A percentile compares a stretch with the other conserved stretches of the same genome.
Conservation (phyloP, 371 early-diverging fungal genomes). For the Coemansia sp. region DNA sequence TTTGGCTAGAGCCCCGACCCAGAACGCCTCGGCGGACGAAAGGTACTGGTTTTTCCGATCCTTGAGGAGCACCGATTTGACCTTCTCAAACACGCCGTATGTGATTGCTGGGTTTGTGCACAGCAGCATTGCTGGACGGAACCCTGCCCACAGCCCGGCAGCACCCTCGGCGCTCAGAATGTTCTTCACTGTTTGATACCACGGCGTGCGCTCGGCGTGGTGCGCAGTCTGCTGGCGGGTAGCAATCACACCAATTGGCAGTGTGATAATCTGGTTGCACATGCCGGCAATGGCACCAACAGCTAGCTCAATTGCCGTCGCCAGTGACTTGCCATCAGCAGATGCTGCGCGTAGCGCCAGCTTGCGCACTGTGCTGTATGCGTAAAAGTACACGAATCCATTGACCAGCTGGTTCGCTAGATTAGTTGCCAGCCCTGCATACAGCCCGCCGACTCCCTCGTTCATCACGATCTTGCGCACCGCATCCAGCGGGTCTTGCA, state of each 20-base stretch:
- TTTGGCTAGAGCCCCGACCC: slow-evolving; percentile 89
- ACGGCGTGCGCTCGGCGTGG: slow-evolving; percentile 56
- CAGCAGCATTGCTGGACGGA: slow-evolving; percentile 87
- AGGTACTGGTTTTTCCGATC: slow-evolving; percentile 53
- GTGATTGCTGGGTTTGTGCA: slow-evolving; percentile 97
- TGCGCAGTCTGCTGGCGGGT: slow-evolving; percentile 85
- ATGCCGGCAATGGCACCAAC: slow-evolving; percentile 94
- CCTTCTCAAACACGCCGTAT: slow-evolving; percentile 91
- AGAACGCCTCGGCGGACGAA: slow-evolving; percentile 77
- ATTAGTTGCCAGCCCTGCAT: slow-evolving; percentile 87
- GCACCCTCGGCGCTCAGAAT: slow-evolving; percentile 84
- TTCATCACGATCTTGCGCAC: slow-evolving; percentile 73
- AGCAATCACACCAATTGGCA: slow-evolving; percentile 92
- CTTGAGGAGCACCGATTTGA: slow-evolving; percentile 63
- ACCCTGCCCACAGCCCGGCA: slow-evolving; percentile 84
- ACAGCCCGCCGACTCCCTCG: slow-evolving; percentile 91
- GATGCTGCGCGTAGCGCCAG: slow-evolving; percentile 29
- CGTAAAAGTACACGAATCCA: slow-evolving; percentile 95
- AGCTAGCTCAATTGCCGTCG: slow-evolving; percentile 79
- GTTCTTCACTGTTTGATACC: slow-evolving; percentile 63
- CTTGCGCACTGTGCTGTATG: slow-evolving; percentile 76
- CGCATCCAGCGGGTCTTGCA: slow-evolving; percentile 71
- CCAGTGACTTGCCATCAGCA: slow-evolving; percentile 55
- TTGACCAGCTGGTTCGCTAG: slow-evolving; percentile 85
- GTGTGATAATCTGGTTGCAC: slow-evolving; percentile 83